Conservation (phyloP, 768 basidiomycete genomes). For the Mycena albidolilacea region DNA sequence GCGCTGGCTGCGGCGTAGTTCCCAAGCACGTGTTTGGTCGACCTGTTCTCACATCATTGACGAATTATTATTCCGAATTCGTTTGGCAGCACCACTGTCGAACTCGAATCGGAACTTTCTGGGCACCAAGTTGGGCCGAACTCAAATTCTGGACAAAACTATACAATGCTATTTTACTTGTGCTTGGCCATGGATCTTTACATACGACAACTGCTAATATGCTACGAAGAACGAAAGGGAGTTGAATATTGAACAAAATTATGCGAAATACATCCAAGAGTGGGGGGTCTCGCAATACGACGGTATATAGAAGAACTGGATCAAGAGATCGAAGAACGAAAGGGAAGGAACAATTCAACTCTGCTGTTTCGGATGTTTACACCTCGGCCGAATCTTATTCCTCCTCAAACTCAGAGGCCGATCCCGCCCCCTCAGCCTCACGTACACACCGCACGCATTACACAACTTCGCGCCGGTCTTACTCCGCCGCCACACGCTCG, state of each 20-base stretch:
- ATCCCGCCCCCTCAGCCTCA: constrained; percentile 20
- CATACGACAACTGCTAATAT: neutral
- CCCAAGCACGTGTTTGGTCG: too few species aligned
- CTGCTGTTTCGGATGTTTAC: neutral
- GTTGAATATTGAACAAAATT: neutral
- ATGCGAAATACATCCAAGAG: neutral
- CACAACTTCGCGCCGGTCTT: neutral
- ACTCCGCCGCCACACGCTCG: constrained; percentile 21
- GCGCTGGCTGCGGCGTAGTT: constrained; percentile 4
- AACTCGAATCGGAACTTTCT: too few species aligned
- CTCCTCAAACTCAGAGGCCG: constrained; percentile 24
- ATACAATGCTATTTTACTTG: too few species aligned
- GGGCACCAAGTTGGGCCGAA: too few species aligned
- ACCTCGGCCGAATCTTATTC: constrained; percentile 25
- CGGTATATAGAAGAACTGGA: neutral
- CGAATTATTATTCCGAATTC: too few species aligned
- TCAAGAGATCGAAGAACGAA: constrained; percentile 2
- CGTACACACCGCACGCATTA: constrained; percentile 35
- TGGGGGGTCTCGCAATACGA: neutral
- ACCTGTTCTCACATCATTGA: too few species aligned
- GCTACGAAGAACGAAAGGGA: neutral
- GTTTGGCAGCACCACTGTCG: too few species aligned
- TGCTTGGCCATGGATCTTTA: neutral
- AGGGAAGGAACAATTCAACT: neutral
- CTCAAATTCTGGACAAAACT: too few species aligned